Base-by-base conservation (phyloP, 2,329 filamentous ascomycete genomes). In the Teratosphaeria pseudoeucalypti region DNA sequence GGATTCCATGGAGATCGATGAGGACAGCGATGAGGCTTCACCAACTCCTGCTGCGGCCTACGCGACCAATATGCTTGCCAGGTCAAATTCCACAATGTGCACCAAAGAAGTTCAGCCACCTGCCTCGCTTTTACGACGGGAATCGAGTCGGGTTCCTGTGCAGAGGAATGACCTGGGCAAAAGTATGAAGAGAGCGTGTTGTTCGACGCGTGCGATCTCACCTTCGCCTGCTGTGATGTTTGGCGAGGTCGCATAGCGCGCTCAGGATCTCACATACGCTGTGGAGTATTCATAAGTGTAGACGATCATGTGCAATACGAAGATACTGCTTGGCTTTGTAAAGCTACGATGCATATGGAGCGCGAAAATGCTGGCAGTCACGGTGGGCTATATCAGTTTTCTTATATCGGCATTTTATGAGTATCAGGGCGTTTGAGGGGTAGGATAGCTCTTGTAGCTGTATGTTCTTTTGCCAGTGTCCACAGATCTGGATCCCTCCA, bases 161-260 rank as follows among this genome's bases (percentile, higher is more conserved):
- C 64, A 67, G 55, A 71, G 69, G 60, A 62, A 66, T 43, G 66
- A 70, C 34, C 16, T 49, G 43, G 70, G 70, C 58, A 70, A 68
- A 61, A 49, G 43, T 23, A 49, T 49, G 43, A 72, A 72, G 63
- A 62, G 70, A 11, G 68, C 65, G 32, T 72, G 70, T 61, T 70
- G 68, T 59, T 70, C 67, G 23, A 16, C 55, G 55, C 27, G 32
- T 14, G 55, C 55, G 37, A 66, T 67, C 61, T 66, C 65, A 43
- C 59, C 64, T 52, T 67, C 66, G 54, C 64, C 65, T 53, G 61
- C 61, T 34, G 56, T 61, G 27, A 52, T 67, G 26, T 68, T 67
- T 58, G 65, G 66, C 57, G 65, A 66, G 56, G 58, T 49, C 10
- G 43, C 19, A 19, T 49, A 49, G 43, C 43, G 16, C 5, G 43